Base-by-base conservation (phyloP, 2,329 filamentous ascomycete species). In the Metarhizium sp. region DNA sequence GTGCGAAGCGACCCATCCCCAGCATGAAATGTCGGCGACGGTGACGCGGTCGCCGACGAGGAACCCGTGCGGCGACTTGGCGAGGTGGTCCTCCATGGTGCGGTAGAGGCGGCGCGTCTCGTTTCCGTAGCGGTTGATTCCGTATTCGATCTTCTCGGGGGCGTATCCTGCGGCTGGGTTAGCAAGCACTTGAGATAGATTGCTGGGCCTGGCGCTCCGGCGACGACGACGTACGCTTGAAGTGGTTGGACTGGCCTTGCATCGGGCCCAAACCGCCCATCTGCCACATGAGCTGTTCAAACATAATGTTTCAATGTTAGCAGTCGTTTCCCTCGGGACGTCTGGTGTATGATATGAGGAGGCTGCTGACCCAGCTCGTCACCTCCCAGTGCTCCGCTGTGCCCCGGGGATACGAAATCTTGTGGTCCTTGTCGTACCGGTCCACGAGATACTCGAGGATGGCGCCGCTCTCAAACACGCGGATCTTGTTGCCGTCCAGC, bases 391-490 rank as follows among this genome's bases (percentile, higher is more conserved):
- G 81, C 71, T 96, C 90, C 50, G 84, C 77, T 6, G 82, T 81
- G 13, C 84, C 90, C 25, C 71, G 72, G 0, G 90, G 87, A 67
- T 88, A 96, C 48, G 85, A 90, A 57, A 96, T 81, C 74, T 90
- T 92, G 76, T 94, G 75, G 53, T 92, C 86, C 32, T 77, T 79
- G 70, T 95, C 90, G 68, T 95, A 95, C 57, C 84, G 81, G 53
- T 91, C 87, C 18, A 87, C 83, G 6, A 96, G 80, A 68, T 96
- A 95, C 70, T 91, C 84, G 73, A 95, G 76, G 67, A 95, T 94
- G 60, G 86, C 82, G 56, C 89, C 90, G 59, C 84, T 88, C 72
- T 96, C 91, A 66, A 95, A 96, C 18, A 96, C 69, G 56, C 80
- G 78, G 67, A 95, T 90, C 38, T 76, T 75, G 68, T 87, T 75